phyloP scores from a whole-genome alignment of 1,284 basidiomycete species.

The Inonotus hispidus region DNA sequence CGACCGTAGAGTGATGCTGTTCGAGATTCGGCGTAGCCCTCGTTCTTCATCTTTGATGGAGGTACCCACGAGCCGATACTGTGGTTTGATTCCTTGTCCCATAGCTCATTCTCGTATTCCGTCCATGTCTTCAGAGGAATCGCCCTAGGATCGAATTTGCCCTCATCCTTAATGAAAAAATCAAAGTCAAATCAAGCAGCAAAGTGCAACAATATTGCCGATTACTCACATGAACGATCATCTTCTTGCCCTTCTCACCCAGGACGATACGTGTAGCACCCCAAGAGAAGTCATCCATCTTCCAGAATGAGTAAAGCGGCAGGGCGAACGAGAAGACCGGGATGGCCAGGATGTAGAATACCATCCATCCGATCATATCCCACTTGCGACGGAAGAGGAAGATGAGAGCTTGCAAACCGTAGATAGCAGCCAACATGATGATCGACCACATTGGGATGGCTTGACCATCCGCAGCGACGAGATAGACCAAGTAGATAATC shows the following conservation, averaged over 20 bases:
- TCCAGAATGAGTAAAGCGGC: conserved; percentile 97
- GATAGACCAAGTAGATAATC: conserved; percentile 85
- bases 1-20: conserved; percentile 76
- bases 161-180: conserved; percentile 73
- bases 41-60: conserved; percentile 59
- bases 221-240: conserved; percentile 81
- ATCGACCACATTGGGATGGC: conserved; percentile 75
- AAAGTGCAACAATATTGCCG: not conserved
- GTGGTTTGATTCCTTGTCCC: conserved; percentile 94
- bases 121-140: conserved; percentile 97
- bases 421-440: conserved; percentile 89
- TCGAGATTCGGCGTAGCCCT: conserved; percentile 67
- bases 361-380: conserved; percentile 98
- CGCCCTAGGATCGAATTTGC: conserved; percentile 87
- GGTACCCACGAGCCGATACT: conserved; percentile 84
- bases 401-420: conserved; percentile 85
- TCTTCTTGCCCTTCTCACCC: conserved; percentile 92
- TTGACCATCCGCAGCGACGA: conserved; percentile 59
- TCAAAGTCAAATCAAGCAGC: not conserved
- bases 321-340: conserved; percentile 90
- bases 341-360: conserved; percentile 92
- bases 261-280: conserved; percentile 91
- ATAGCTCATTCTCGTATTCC: conserved; percentile 95
- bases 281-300: conserved; percentile 99
- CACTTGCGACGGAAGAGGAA: conserved; percentile 86